Base-by-base conservation (phyloP, 1,284 basidiomycete species). In the Inonotus hispidus region DNA sequence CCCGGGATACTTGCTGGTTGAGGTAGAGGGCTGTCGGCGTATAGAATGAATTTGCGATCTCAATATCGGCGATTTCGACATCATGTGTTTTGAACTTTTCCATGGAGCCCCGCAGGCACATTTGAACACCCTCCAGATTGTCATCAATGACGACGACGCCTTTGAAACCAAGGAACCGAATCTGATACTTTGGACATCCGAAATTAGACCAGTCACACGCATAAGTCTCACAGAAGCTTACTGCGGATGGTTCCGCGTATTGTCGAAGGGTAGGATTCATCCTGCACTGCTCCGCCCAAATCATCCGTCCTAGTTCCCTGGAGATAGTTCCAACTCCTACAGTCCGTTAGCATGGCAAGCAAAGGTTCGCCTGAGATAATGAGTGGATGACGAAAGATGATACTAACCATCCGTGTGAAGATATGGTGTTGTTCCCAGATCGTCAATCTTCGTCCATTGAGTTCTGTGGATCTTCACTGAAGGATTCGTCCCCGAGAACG, bases 401-500 rank as follows among this genome's bases (percentile, higher is more conserved):
- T 11, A 45, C 37, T 53, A 38, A 39, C 91, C 90, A 66, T 92
- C 90, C 0, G 89, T 91, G 68, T 87, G 87, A 27, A 79, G 69
- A 55, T 83, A 76, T 0, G 69, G 71, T 19, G 77, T 68, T 25
- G 66, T 67, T 27, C 73, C 74, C 5, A 90, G 71, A 68, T 90
- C 87, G 0, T 71, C 69, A 45, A 88, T 77, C 63, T 78, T 74
- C 59, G 81, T 77, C 85, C 87, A 88, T 66, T 90, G 77, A 47
- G 76, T 66, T n/a, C 71, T 71, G 2, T 63, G 63, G 49, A 92
- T 82, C 16, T 71, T 71, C 27, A 91, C 79, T 0, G 87, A 88
- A 0, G 84, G 83, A 67, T 89, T 84, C 1, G 91, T 93, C 0
- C 87, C 85, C 0, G 88, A 90, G 68, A 93, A 93, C 0, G 90